phyloP scores from a whole-genome alignment of 2,329 filamentous ascomycete genomes.

The Cordyceps fumosorosea region DNA sequence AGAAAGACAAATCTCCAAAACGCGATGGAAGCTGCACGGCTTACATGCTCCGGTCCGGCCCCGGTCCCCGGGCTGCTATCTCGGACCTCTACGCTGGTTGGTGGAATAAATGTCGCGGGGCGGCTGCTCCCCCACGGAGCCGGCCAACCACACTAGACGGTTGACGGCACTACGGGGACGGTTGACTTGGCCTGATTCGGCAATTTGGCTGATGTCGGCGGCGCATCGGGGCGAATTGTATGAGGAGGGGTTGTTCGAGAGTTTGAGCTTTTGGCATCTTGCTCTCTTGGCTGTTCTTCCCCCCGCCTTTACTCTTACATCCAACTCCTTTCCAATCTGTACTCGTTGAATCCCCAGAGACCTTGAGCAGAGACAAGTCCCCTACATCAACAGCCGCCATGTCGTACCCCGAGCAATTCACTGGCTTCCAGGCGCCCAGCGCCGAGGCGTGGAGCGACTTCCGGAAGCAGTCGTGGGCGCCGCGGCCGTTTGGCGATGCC shows the following conservation, averaged over 20 bases:
- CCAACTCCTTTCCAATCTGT: not conserved
- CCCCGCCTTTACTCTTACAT: not conserved
- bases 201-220: not conserved
- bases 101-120: not conserved
- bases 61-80: not conserved
- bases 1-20: not conserved
- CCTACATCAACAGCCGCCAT: not conserved
- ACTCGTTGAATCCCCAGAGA: not conserved
- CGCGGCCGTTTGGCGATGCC: constrained; percentile 80
- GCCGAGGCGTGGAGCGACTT: constrained; percentile 52
- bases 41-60: not conserved
- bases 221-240: not conserved
- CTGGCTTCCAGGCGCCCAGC: constrained; percentile 53
- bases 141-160: not conserved
- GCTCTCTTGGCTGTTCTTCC: not conserved
- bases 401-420: constrained; percentile 52
- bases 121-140: not conserved
- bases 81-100: not conserved
- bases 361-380: not conserved
- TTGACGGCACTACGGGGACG: not conserved
- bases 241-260: not conserved
- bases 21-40: not conserved
- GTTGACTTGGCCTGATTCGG: not conserved
- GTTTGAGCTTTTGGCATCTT: not conserved
- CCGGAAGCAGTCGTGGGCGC: constrained; percentile 67